Conservation (phyloP, 208 protist species). For the Dictyostelium gargantuum region DNA sequence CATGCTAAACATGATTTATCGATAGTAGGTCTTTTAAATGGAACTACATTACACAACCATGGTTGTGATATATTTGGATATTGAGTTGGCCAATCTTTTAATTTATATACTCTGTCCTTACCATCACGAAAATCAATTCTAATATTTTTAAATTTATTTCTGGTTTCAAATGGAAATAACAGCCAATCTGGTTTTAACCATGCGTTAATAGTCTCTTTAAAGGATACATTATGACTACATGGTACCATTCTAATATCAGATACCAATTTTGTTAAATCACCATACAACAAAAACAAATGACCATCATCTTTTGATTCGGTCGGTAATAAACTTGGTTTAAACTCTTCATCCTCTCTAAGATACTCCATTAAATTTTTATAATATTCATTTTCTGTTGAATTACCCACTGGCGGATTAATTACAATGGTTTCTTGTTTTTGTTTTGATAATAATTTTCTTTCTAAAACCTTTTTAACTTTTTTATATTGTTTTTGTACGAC, state of each 20-base stretch:
- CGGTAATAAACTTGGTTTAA: not conserved
- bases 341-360: not conserved
- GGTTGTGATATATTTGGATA: slow-evolving; percentile 58
- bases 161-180: not conserved
- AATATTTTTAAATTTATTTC: not conserved
- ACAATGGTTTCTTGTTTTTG: too few relatives aligned
- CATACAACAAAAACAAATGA: slow-evolving; percentile 78
- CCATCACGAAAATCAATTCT: not conserved
- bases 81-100: slow-evolving; percentile 42
- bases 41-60: slow-evolving; percentile 38
- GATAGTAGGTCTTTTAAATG: not conserved
- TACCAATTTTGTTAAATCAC: slow-evolving; percentile 68
- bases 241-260: slow-evolving; percentile 76
- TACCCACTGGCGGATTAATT: not conserved
- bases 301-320: not conserved
- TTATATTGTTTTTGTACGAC: not conserved
- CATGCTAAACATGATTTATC: not conserved
- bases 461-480: not conserved
- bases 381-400: not conserved
- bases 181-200: slow-evolving; percentile 33
- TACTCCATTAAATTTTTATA: slow-evolving; percentile 12
- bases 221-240: not conserved
- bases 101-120: slow-evolving; percentile 15
- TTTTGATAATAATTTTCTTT: too few relatives aligned
- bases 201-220: not conserved